A percentile compares a stretch with the other conserved stretches of the same genome.
Conservation (phyloP, 2,329 filamentous ascomycete species). For the Ophiostoma sp. region DNA sequence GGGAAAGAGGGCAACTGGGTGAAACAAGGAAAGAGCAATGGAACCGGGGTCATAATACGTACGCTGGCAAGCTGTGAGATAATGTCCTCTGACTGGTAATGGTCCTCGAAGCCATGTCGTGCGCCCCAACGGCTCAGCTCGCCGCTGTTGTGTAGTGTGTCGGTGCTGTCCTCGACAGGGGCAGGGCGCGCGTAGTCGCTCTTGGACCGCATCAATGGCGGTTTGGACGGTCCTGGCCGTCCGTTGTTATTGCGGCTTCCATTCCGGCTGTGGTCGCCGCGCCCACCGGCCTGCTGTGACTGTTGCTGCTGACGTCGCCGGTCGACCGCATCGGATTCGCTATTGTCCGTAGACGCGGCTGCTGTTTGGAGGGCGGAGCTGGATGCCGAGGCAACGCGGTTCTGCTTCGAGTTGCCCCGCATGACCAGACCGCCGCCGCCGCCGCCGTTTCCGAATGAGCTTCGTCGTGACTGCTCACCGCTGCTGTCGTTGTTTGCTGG, state of each 20-base stretch:
- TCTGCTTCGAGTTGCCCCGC: slow-evolving; percentile 9
- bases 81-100: slow-evolving; percentile 88
- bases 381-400: slow-evolving; percentile 1
- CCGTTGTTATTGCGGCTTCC: slow-evolving; percentile 20
- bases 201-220: slow-evolving; percentile 56
- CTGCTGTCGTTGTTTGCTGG: slow-evolving; percentile 15
- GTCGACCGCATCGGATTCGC: slow-evolving; percentile 35
- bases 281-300: slow-evolving; percentile 38
- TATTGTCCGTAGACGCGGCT: slow-evolving; percentile 13
- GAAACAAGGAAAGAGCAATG: not conserved
- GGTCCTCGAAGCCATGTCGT: slow-evolving; percentile 88
- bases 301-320: slow-evolving; percentile 15
- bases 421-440: slow-evolving; percentile 22
- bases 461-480: slow-evolving; percentile 21
- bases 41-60: slow-evolving; percentile 44
- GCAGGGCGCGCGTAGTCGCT: slow-evolving; percentile 52
- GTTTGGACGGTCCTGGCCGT: slow-evolving; percentile 42
- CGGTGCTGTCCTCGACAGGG: slow-evolving; percentile 35
- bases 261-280: slow-evolving; percentile 34
- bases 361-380: not conserved
- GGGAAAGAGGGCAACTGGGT: not conserved
- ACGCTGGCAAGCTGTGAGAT: slow-evolving; percentile 80
- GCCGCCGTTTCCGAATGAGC: slow-evolving; percentile 17
- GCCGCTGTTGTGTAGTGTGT: slow-evolving; percentile 23
- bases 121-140: slow-evolving; percentile 52